These are phyloP conservation scores for Penicillium lagena DNA, from an alignment of 495 filamentous ascomycete genomes.

Conservation along the genomic window DNA sequence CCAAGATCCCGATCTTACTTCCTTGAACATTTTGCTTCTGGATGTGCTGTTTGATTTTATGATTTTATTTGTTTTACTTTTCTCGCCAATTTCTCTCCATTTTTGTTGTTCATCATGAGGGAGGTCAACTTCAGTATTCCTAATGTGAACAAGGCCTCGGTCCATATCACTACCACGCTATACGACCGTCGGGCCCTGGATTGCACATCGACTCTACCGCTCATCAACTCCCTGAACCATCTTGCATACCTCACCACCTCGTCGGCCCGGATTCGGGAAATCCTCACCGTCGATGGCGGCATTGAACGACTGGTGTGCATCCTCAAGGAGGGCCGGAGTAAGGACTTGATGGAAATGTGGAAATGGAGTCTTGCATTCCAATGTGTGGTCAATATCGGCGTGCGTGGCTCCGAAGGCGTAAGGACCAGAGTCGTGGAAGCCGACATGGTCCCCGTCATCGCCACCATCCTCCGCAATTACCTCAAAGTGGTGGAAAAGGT, in stretches of 20 bases:
- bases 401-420: slow-evolving; percentile 88
- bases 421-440: slow-evolving; percentile 94
- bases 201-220: slow-evolving; percentile 92
- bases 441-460: slow-evolving; percentile 98
- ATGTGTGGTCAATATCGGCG: slow-evolving; percentile 97
- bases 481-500: slow-evolving; percentile 91
- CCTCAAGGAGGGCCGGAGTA: slow-evolving; percentile 90
- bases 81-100: background rate
- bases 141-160: slow-evolving; percentile 98
- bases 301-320: slow-evolving; percentile 95
- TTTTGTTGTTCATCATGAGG: slow-evolving; percentile 60
- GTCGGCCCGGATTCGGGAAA: slow-evolving; percentile 95
- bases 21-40: slow-evolving; percentile 1
- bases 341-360: slow-evolving; percentile 99
- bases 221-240: slow-evolving; percentile 98
- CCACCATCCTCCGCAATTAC: slow-evolving; percentile 98
- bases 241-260: slow-evolving; percentile 97
- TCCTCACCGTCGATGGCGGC: slow-evolving; percentile 95
- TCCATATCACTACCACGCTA: slow-evolving; percentile 96
- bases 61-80: slow-evolving; percentile 1
- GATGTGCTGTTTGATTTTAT: slow-evolving; percentile 8
- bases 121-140: slow-evolving; percentile 99
- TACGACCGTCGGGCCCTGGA: slow-evolving; percentile 96
- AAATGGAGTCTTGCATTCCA: slow-evolving; percentile 99
- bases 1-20: slow-evolving; percentile 17